These are phyloP conservation scores for Oropetium thomaeum DNA, from an alignment of 176 grass and related monocot genomes.

Conservation along the genomic window DNA sequence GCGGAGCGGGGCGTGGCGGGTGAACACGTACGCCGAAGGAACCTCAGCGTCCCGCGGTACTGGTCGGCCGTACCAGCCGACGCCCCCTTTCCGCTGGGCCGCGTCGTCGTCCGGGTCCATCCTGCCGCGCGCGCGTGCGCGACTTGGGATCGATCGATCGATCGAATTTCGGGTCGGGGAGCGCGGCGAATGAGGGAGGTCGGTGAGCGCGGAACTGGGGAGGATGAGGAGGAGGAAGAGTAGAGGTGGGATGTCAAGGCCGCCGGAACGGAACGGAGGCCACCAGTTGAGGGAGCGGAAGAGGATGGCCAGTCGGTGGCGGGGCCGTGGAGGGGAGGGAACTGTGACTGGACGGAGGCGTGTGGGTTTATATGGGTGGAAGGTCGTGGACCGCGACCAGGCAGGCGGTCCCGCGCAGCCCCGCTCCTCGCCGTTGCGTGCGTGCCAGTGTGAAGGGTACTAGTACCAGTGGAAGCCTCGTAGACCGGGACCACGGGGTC, in stretches of 20 bases:
- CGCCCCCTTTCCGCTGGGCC: conserved; percentile 32
- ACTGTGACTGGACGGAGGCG: conserved; percentile 18
- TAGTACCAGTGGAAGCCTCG: no score
- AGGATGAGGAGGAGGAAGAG: not conserved
- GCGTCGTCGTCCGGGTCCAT: conserved; percentile 28
- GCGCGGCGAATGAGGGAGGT: not conserved
- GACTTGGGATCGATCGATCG: no score
- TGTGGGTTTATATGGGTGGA: conserved; percentile 37
- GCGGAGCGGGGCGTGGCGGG: conserved; percentile 32
- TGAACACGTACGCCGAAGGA: not conserved
- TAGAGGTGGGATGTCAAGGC: not conserved
- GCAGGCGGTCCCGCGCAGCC: no score
- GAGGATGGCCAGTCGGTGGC: not conserved
- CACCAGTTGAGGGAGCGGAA: conserved; percentile 19
- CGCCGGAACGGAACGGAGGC: not conserved
- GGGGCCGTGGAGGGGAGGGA: conserved; percentile 35
- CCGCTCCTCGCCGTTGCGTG: no score
- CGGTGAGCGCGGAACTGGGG: not conserved
- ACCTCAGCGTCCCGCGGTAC: conserved; percentile 25
- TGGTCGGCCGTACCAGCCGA: conserved; percentile 43
- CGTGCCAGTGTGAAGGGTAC: no score
- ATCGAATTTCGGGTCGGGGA: not conserved
- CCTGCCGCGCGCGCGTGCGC: not conserved
- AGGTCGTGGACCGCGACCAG: no score
- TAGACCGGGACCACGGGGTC: conserved; percentile 42